Conservation (phyloP, 495 filamentous ascomycete species). For the Penicillium diatomitis region DNA sequence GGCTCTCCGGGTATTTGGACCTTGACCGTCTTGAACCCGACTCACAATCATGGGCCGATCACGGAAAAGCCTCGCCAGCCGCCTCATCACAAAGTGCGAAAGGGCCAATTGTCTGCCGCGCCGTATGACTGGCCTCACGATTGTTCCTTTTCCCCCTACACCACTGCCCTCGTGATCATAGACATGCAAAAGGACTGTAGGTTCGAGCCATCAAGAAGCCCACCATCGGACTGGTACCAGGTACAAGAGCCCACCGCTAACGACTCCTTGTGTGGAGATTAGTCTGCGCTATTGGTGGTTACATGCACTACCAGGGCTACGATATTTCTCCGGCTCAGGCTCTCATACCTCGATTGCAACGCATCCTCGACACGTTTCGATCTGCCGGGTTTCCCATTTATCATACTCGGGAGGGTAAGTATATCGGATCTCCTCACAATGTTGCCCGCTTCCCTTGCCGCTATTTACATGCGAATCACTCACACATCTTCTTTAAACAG, state of each 20-base stretch:
- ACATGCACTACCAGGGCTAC: constrained; percentile 52
- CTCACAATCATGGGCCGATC: constrained; percentile 39
- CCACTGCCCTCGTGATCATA: constrained; percentile 58
- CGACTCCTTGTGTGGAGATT: background rate
- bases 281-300: constrained; percentile 53
- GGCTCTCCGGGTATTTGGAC: constrained; percentile 39
- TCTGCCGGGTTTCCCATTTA: constrained; percentile 52
- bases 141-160: constrained; percentile 43
- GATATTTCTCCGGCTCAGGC: constrained; percentile 42
- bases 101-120: constrained; percentile 36
- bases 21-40: constrained; percentile 34
- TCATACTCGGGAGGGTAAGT: constrained; percentile 52
- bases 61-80: constrained; percentile 33
- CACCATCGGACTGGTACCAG: no score
- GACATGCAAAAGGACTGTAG: constrained; percentile 67
- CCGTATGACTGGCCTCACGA: constrained; percentile 61
- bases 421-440: no score
- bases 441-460: no score
- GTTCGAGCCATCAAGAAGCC: background rate
- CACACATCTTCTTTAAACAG: constrained; percentile 11
- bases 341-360: constrained; percentile 46
- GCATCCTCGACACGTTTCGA: constrained; percentile 49
- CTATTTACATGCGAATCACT: no score
- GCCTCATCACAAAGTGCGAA: constrained; percentile 36
- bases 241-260: no score